Evolutionary conservation across 257 asterid species (phyloP).

Genomic region (Mentha longifolia): DNA sequence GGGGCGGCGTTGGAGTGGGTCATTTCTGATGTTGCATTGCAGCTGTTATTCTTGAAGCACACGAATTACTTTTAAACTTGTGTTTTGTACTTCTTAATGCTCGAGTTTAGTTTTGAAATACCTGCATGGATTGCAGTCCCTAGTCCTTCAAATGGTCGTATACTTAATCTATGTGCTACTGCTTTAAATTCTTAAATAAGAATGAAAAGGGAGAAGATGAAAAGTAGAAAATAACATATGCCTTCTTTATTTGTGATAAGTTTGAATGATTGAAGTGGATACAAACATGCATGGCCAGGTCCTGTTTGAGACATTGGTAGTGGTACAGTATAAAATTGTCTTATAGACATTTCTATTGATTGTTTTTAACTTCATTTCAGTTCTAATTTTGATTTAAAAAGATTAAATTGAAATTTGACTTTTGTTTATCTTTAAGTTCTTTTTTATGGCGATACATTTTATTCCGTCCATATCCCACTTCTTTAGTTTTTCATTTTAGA

Average conservation of each 20-base stretch:
- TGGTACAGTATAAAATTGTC: too few species aligned
- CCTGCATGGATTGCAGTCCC: neutral
- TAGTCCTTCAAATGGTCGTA: neutral
- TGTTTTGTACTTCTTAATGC: slow-evolving; percentile 3
- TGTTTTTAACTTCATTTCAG: too few species aligned
- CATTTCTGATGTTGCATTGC: neutral
- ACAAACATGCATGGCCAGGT: neutral
- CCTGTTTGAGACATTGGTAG: too few species aligned
- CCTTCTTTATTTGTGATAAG: neutral
- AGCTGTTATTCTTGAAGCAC: slow-evolving; percentile 16
- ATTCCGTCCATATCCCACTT: too few species aligned
- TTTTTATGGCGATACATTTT: too few species aligned
- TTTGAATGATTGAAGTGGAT: slow-evolving; percentile 1
- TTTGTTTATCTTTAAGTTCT: too few species aligned
- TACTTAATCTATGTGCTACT: slow-evolving; percentile 1
- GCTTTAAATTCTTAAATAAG: slow-evolving; percentile 13
- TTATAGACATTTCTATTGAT: too few species aligned
- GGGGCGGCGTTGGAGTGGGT: slow-evolving; percentile 2
- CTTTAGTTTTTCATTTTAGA: too few species aligned
- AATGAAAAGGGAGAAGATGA: neutral
- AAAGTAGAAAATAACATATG: neutral
- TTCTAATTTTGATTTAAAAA: too few species aligned
- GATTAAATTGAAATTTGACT: too few species aligned
- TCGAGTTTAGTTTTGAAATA: neutral
- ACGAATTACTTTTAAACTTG: slow-evolving; percentile 5